phyloP scores from a whole-genome alignment of 2,329 filamentous ascomycete genomes.

The Didymella sp. region DNA sequence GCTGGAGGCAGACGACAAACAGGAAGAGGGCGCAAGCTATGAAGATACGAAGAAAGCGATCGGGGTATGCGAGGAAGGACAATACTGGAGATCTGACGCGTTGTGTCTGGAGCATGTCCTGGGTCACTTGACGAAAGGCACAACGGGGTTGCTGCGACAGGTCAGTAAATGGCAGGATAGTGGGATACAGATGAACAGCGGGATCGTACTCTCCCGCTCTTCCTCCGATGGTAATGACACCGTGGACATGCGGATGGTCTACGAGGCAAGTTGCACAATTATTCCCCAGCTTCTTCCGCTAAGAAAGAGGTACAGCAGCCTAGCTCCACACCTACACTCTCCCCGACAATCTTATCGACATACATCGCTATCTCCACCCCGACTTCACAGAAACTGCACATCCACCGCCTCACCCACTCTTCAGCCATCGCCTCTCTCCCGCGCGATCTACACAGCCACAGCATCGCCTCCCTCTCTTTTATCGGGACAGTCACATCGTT shows the following conservation, averaged over 20 bases:
- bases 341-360: slow-evolving; percentile 29
- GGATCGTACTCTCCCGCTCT: slow-evolving; percentile 56
- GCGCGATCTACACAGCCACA: slow-evolving; percentile 34
- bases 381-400: slow-evolving; percentile 20
- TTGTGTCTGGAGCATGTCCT: slow-evolving; percentile 51
- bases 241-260: slow-evolving; percentile 66
- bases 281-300: background rate
- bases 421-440: slow-evolving; percentile 53
- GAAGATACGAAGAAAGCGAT: slow-evolving; percentile 46
- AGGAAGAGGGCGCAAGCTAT: slow-evolving; percentile 27
- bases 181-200: slow-evolving; percentile 73
- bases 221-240: slow-evolving; percentile 23
- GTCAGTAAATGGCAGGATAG: slow-evolving; percentile 55
- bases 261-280: slow-evolving; percentile 50
- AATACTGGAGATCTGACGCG: slow-evolving; percentile 45
- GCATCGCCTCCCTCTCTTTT: slow-evolving; percentile 63
- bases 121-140: slow-evolving; percentile 44
- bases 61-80: slow-evolving; percentile 54
- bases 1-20: slow-evolving; percentile 17
- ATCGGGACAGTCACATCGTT: slow-evolving; percentile 27
- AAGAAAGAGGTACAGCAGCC: background rate
- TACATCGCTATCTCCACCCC: slow-evolving; percentile 34
- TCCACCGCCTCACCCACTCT: slow-evolving; percentile 46
- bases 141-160: slow-evolving; percentile 43
- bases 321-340: background rate